Conservation (phyloP, 257 asterid species). For the Solanum chmielewskii region DNA sequence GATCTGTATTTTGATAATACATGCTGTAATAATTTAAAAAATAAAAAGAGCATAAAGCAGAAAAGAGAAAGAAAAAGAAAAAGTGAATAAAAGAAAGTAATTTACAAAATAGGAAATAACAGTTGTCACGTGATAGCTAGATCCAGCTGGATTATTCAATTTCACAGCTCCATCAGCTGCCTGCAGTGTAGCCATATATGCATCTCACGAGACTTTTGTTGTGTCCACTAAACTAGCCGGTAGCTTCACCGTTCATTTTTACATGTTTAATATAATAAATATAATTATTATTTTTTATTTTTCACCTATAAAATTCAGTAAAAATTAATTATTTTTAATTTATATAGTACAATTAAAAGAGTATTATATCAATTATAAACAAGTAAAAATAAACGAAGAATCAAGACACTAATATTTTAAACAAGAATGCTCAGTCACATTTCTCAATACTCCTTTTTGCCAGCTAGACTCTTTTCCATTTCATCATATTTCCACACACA, state of each 20-base stretch:
- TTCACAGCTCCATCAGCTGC: not conserved
- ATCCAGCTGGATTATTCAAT: slow-evolving; percentile 14
- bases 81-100: not conserved
- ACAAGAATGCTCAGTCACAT: not conserved
- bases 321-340: not conserved
- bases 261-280: no score
- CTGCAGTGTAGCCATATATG: not conserved
- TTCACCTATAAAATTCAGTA: no score
- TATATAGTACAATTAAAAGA: accelerated
- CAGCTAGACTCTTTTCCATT: not conserved
- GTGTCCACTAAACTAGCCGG: not conserved
- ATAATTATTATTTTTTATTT: no score
- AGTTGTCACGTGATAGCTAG: slow-evolving; percentile 9
- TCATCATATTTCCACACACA: slow-evolving; percentile 8
- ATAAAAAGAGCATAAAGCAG: not conserved
- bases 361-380: not conserved
- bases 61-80: not conserved
- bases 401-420: accelerated
- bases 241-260: not conserved
- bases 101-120: not conserved
- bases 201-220: slow-evolving; percentile 18
- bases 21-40: no score
- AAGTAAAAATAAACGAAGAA: no score
- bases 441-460: not conserved
- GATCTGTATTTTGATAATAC: not conserved